Base-by-base conservation (phyloP, 1,284 basidiomycete species). In the Filobasidium uniguttulatum region DNA sequence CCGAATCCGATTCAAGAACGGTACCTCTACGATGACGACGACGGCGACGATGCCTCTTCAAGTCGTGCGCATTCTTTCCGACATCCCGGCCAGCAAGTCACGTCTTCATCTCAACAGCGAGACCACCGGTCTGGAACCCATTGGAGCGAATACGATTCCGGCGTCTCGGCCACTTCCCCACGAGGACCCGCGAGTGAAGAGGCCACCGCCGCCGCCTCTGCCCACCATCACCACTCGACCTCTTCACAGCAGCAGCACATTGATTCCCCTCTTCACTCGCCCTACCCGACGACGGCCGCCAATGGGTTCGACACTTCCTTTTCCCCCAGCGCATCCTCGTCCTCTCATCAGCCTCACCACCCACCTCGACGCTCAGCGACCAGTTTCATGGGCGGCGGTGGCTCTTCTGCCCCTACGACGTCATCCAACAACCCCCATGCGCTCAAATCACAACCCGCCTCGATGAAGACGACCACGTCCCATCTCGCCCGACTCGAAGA, bases 61-160 rank as follows among this genome's bases (percentile, higher is more conserved):
- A 14, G n/a, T n/a, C n/a, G n/a, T n/a, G n/a, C n/a, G n/a, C n/a
- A n/a, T n/a, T n/a, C n/a, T n/a, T n/a, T n/a, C n/a, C n/a, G n/a
- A n/a, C n/a, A n/a, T n/a, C n/a, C n/a, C n/a, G n/a, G n/a, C n/a
- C n/a, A n/a, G n/a, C n/a, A n/a, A n/a, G n/a, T n/a, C 10, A 33
- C 31, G n/a, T 10, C 31, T 10, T 33, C 31, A 10, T 10, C 10
- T 33, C 31, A n/a, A 33, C 10, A 10, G 31, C 31, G 31, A 33
- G n/a, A n/a, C n/a, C 10, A 33, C 31, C 10, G 36, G 36, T 38
- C 36, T 12, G 23, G 23, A 20, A 38, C 50, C 17, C 44, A 44
- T 3, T 48, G 41, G 28, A 52, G 50, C 33, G 50, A 52, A 23
- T 52, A 52, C 29, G 50, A 52, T 48, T 52, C 50, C 8, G 50